phyloP scores from a whole-genome alignment of 2,329 filamentous ascomycete species.

The Neonectria punicea region DNA sequence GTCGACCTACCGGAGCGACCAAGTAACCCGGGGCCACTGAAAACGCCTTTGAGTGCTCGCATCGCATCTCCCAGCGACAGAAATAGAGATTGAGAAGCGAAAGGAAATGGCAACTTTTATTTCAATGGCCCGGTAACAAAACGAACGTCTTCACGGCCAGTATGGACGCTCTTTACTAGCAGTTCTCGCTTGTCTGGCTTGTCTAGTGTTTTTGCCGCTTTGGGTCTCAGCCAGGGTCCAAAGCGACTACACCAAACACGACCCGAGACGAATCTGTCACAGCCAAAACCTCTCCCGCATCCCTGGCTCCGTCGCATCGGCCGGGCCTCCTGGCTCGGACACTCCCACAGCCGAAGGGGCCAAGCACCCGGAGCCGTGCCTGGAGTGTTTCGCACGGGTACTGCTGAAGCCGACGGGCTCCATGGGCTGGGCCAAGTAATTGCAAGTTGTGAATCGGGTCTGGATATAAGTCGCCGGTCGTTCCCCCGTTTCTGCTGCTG shows the following conservation, averaged over 20 bases:
- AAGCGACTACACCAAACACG: slow-evolving; percentile 43
- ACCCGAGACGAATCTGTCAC: slow-evolving; percentile 52
- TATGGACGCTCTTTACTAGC: background rate
- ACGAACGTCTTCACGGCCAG: background rate
- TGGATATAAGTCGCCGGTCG: slow-evolving; percentile 29
- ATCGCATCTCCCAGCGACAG: background rate
- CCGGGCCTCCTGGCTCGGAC: slow-evolving; percentile 34
- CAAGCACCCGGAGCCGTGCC: slow-evolving; percentile 28
- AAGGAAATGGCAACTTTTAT: background rate
- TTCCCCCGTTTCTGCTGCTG: background rate
- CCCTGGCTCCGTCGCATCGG: slow-evolving; percentile 29
- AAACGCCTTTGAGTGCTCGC: slow-evolving; percentile 1
- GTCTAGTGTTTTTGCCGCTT: slow-evolving; percentile 1
- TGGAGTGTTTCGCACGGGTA: slow-evolving; percentile 38
- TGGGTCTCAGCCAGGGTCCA: slow-evolving; percentile 24
- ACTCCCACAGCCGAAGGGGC: slow-evolving; percentile 32
- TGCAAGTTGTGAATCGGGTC: background rate
- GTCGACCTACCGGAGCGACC: background rate
- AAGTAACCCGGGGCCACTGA: background rate
- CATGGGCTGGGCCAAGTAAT: too few species aligned
- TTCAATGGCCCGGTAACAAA: background rate
- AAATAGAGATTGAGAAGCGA: background rate
- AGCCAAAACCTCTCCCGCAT: slow-evolving; percentile 36
- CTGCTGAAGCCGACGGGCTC: slow-evolving; percentile 7
- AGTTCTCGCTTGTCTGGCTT: background rate